Conservation (phyloP, 1,284 basidiomycete species). For the Ustilago lituana region DNA sequence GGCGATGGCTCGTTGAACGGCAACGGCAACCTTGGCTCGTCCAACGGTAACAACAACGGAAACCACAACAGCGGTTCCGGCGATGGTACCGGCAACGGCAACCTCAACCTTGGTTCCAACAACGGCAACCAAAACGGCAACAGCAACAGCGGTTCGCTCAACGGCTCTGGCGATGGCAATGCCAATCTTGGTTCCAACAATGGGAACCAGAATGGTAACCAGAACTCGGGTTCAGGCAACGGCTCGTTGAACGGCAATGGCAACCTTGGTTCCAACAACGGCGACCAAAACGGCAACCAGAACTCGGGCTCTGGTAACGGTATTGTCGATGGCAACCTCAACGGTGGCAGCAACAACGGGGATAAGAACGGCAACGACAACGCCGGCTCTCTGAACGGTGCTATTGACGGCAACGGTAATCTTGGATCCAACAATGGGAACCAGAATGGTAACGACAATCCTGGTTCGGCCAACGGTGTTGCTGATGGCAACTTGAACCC, state of each 20-base stretch:
- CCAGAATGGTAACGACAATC: constrained; percentile 22
- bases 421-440: constrained; percentile 23
- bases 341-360: constrained; percentile 14
- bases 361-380: constrained; percentile 22
- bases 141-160: constrained; percentile 6
- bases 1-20: constrained; percentile 15
- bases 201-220: constrained; percentile 8
- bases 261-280: constrained; percentile 17
- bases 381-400: constrained; percentile 8
- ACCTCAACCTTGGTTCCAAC: constrained; percentile 7
- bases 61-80: constrained; percentile 10
- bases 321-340: constrained; percentile 8
- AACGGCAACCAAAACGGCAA: constrained; percentile 15
- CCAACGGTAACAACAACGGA: constrained; percentile 20
- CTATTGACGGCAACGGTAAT: constrained; percentile 13
- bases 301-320: constrained; percentile 17
- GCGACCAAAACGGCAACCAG: constrained; percentile 23
- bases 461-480: constrained; percentile 19
- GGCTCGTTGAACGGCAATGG: constrained; percentile 2
- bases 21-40: constrained; percentile 16
- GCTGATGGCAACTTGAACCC: constrained; percentile 26
- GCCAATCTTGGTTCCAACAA: constrained; percentile 8
- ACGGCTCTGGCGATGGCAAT: constrained; percentile 10
- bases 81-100: constrained; percentile 9
- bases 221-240: constrained; percentile 5